Percentiles rank a stretch among this genome's conserved stretches.
Evolutionary conservation across 1,284 basidiomycete species (phyloP).

Genomic region (Rhodofomes roseus): DNA sequence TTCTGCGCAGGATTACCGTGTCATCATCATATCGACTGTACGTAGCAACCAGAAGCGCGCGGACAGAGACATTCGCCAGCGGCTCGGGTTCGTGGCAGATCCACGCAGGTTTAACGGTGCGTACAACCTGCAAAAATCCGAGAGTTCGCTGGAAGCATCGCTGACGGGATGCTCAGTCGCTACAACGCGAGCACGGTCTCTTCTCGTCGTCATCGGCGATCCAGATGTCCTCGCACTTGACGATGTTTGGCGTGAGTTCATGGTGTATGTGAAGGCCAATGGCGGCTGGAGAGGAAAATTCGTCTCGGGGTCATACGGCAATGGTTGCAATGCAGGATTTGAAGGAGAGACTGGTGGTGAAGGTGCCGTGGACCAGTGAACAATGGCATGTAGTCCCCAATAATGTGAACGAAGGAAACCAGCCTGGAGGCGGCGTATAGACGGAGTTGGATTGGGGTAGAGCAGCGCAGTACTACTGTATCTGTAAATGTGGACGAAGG

Average conservation of each 20-base stretch:
- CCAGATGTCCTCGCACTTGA: constrained; percentile 47
- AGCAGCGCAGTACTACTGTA: no score
- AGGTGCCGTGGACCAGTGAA: no score
- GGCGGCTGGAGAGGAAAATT: constrained; percentile 45
- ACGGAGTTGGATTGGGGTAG: no score
- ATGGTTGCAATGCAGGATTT: no score
- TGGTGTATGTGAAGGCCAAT: constrained; percentile 44
- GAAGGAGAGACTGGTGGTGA: no score
- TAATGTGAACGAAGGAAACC: no score
- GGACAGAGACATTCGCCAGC: constrained; percentile 37
- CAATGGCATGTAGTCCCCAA: no score
- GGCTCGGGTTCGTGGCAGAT: constrained; percentile 44
- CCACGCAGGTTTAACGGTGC: constrained; percentile 43
- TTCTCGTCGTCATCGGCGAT: constrained; percentile 57
- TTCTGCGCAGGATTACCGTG: constrained; percentile 35
- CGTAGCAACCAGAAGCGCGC: constrained; percentile 36
- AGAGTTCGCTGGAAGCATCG: background rate
- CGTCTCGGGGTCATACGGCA: no score
- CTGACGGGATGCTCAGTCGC: constrained; percentile 20
- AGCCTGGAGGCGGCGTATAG: no score
- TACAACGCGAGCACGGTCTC: constrained; percentile 51
- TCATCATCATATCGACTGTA: constrained; percentile 45
- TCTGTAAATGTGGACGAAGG: background rate
- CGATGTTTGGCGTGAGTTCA: constrained; percentile 47
- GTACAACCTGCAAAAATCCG: background rate